These are phyloP conservation scores for Cyphellophora attinorum DNA, from an alignment of 2,329 filamentous ascomycete species.

Conservation along the genomic window DNA sequence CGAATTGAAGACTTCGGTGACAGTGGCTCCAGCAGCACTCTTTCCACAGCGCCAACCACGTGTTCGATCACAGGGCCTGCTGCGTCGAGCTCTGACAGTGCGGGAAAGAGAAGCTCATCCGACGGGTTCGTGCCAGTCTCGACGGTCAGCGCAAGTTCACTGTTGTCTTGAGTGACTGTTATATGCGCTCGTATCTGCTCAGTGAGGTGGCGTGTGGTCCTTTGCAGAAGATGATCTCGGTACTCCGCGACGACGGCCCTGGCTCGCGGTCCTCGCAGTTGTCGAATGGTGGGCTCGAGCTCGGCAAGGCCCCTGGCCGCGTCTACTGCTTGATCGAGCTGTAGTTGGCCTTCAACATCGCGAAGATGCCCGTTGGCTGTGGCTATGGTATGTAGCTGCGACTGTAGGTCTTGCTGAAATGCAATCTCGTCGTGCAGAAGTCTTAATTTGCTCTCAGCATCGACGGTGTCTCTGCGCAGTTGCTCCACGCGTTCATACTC, in stretches of 20 bases:
- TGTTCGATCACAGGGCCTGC: constrained; percentile 9
- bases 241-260: constrained; percentile 9
- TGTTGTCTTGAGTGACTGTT: constrained; percentile 1
- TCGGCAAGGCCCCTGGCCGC: constrained; percentile 12
- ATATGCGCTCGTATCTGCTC: constrained; percentile 9
- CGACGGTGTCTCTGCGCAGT: constrained; percentile 55
- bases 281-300: constrained; percentile 4
- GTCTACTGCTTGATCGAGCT: constrained; percentile 6
- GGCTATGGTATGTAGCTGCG: constrained; percentile 9
- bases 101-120: too few relatives aligned
- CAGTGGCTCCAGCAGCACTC: constrained; percentile 12
- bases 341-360: constrained; percentile 10
- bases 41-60: constrained; percentile 10
- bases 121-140: neutral
- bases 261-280: constrained; percentile 7
- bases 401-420: constrained; percentile 41
- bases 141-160: neutral
- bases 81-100: constrained; percentile 9
- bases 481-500: constrained; percentile 62
- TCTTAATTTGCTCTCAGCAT: constrained; percentile 44
- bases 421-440: constrained; percentile 50
- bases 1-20: constrained; percentile 8
- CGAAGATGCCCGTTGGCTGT: constrained; percentile 7
- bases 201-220: constrained; percentile 10
- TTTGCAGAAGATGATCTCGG: constrained; percentile 11